Evolutionary conservation across 257 asterid species (phyloP), one percentile per base, ranked within the genome.

Genomic region (Euphrasia confusa): DNA sequence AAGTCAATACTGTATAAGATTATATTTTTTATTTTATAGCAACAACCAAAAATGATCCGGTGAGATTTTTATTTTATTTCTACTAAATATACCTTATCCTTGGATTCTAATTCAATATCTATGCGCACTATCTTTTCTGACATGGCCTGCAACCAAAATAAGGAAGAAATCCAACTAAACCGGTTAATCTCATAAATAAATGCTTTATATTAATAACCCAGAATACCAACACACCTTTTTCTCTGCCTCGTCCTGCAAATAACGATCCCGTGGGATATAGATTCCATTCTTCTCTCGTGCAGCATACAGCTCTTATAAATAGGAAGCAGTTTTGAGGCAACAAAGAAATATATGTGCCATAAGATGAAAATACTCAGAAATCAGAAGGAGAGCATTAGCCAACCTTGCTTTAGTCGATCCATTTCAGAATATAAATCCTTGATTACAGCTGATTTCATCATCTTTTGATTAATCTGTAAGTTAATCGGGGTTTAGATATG

Each of bases 221-320:
- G 50, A 60, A 56, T 37, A 11, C 7, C 32, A 35, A 39, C 69
- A 13, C 13, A 83, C 97, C 96, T 89, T 93, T 78, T 89, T 93
- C 78, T 93, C 99, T 17, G 99, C 95, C 84, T 93, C 99, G 0
- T 89, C 99, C 81, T 81, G 96, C 76, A 93, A 89, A 81, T 89
- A 93, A 52, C 99, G 88, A 55, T 93, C 99, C 75, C 75, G 83
- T 48, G 99, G 99, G 80, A 93, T 89, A 71, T 89, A 93, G 68
- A 93, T 85, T 50, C 99, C 97, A 68, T 93, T 93, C 81, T 93
- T 93, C 74, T 93, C 99, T 78, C 99, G 82, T 65, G 97, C 96
- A 72, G 99, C 97, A 76, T 93, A 87, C 32, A 93, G 95, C 97
- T 93, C 99, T 93, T 77, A 68, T 55, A 63, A 66, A 67, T 21